A percentile compares a stretch with the other conserved stretches of the same genome.
Evolutionary conservation across 2,329 filamentous ascomycete species (phyloP).

Genomic region (Ophiognomonia clavigignenti-juglandacearum): DNA sequence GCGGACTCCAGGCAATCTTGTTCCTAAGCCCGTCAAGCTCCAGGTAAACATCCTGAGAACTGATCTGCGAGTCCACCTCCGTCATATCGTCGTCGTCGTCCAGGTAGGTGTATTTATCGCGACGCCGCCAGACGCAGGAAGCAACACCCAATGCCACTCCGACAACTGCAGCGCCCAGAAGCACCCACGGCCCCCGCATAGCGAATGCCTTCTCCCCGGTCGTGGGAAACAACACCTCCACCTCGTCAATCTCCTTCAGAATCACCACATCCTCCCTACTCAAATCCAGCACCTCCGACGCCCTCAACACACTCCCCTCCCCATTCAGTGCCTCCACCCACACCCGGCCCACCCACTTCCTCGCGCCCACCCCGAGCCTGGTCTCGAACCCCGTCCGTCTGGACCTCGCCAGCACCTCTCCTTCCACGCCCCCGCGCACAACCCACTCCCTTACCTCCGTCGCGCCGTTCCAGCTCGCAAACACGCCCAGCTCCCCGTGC

Average conservation of each 20-base stretch:
- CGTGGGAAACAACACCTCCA: background rate
- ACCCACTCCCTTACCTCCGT: conserved; percentile 22
- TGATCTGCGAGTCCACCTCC: background rate
- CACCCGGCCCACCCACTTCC: background rate
- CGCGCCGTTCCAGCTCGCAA: conserved; percentile 28
- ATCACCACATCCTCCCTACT: background rate
- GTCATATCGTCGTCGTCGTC: background rate
- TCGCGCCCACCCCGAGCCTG: background rate
- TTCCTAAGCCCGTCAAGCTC: background rate
- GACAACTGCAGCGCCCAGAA: background rate
- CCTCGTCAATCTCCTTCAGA: background rate
- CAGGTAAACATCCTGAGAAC: background rate
- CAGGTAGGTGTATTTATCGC: background rate
- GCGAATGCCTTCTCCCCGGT: background rate
- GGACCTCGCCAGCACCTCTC: background rate
- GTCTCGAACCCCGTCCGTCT: background rate
- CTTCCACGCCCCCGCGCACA: background rate
- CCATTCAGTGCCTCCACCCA: background rate
- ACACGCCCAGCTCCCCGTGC: conserved; percentile 21
- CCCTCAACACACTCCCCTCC: background rate
- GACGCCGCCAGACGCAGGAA: background rate
- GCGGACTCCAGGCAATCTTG: background rate
- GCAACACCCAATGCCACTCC: background rate
- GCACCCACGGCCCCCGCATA: background rate
- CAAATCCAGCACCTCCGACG: background rate